Percentiles rank a stretch among this genome's conserved stretches.
phyloP scores from a whole-genome alignment of 2,329 filamentous ascomycete genomes.

The Fusarium lateritium region DNA sequence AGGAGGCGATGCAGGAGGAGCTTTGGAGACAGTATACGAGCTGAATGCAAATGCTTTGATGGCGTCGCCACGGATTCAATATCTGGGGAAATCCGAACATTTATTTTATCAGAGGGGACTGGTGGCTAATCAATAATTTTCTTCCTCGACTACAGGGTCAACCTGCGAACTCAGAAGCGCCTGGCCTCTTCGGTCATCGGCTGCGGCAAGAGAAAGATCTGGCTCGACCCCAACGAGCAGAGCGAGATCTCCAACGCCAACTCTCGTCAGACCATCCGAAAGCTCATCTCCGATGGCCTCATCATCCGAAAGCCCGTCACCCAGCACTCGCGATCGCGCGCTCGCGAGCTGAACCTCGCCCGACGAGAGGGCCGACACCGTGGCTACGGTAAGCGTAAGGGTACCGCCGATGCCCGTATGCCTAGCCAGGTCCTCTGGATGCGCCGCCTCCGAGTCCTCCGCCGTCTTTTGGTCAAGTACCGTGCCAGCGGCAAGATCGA shows the following conservation, averaged over 20 bases:
- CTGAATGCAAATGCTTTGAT: constrained; percentile 41
- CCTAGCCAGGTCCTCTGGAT: constrained; percentile 99
- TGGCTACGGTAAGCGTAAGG: constrained; percentile 99
- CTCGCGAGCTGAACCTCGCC: constrained; percentile 94
- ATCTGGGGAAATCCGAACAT: constrained; percentile 12
- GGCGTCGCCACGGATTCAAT: constrained; percentile 27
- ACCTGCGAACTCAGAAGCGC: constrained; percentile 99
- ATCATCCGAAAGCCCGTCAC: constrained; percentile 99
- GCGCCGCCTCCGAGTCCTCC: constrained; percentile 99
- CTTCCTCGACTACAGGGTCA: constrained; percentile 79
- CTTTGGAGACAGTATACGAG: constrained; percentile 27
- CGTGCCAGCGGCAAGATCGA: constrained; percentile 99
- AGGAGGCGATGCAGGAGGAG: constrained; percentile 31
- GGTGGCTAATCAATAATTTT: constrained; percentile 50
- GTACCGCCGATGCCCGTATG: constrained; percentile 99
- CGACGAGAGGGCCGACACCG: constrained; percentile 97
- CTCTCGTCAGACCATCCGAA: constrained; percentile 99
- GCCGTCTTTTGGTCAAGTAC: constrained; percentile 99
- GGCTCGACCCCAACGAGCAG: constrained; percentile 99
- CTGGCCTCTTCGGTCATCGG: constrained; percentile 98
- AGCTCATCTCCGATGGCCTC: constrained; percentile 99
- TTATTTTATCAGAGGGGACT: constrained; percentile 31
- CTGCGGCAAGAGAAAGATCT: constrained; percentile 99
- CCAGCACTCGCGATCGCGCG: constrained; percentile 98
- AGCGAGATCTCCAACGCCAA: constrained; percentile 99